phyloP scores from a whole-genome alignment of 2,329 filamentous ascomycete species.

The Sclerotinia spermophila region DNA sequence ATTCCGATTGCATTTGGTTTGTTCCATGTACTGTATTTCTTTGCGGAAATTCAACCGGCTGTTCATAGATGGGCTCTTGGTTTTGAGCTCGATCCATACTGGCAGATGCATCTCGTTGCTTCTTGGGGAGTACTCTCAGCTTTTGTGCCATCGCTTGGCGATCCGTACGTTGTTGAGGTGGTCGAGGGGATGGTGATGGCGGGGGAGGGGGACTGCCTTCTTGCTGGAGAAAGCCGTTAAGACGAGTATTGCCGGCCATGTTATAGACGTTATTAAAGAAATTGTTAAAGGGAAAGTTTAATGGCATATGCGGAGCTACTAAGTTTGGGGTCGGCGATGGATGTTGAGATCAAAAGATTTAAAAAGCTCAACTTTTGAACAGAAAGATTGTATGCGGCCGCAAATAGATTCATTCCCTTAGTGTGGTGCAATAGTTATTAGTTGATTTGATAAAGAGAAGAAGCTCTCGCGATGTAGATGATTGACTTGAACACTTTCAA shows the following conservation, averaged over 20 bases:
- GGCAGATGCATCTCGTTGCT: conserved; percentile 1
- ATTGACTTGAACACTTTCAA: background rate
- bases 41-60: background rate
- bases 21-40: background rate
- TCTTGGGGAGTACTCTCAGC: conserved; percentile 1
- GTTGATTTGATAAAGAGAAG: background rate
- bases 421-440: background rate
- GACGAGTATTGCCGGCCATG: background rate
- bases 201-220: background rate
- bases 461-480: background rate
- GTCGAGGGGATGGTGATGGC: conserved; percentile 1
- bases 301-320: background rate
- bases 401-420: background rate
- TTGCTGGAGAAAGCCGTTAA: background rate
- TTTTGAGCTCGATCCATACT: background rate
- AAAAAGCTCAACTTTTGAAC: background rate
- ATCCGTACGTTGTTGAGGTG: background rate
- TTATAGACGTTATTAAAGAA: conserved; percentile 4
- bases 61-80: background rate
- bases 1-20: background rate
- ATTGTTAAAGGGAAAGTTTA: background rate
- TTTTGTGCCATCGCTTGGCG: conserved; percentile 3
- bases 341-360: background rate
- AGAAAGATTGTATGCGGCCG: background rate
- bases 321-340: no score